phyloP scores from a whole-genome alignment of 257 asterid genomes.

The Gentiana macrophylla region DNA sequence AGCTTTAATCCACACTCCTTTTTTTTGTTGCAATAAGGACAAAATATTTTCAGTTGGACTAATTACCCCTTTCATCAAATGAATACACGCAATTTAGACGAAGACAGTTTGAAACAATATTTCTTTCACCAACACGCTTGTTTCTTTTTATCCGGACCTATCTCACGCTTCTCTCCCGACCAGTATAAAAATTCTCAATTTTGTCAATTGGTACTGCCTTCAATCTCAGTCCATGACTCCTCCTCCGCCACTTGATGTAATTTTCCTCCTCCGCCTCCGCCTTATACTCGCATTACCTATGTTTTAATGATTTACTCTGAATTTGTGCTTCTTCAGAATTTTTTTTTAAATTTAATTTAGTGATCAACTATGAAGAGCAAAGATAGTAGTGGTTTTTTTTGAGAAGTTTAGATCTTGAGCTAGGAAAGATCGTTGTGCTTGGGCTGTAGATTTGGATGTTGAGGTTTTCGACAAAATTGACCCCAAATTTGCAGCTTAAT shows the following conservation, averaged over 20 bases:
- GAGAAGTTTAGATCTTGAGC: slow-evolving; percentile 7
- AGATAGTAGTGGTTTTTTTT: not conserved
- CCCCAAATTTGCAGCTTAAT: slow-evolving; percentile 9
- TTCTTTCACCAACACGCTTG: too few relatives aligned
- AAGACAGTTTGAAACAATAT: too few relatives aligned
- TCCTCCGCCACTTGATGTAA: slow-evolving; percentile 51
- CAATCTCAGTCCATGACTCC: slow-evolving; percentile 37
- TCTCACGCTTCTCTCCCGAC: not conserved
- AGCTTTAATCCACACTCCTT: too few relatives aligned
- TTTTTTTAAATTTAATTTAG: slow-evolving; percentile 10
- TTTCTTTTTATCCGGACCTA: too few relatives aligned
- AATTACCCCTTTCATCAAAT: too few relatives aligned
- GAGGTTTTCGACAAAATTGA: slow-evolving; percentile 5
- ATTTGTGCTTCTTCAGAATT: slow-evolving; percentile 7
- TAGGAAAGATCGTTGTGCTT: slow-evolving; percentile 3
- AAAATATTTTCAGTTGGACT: too few relatives aligned
- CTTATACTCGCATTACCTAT: not conserved
- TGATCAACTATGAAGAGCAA: not conserved
- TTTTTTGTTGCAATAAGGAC: too few relatives aligned
- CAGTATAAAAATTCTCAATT: slow-evolving; percentile 14
- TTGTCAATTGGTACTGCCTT: slow-evolving; percentile 27
- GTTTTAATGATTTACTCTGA: not conserved
- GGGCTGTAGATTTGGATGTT: not conserved
- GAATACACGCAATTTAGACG: too few relatives aligned
- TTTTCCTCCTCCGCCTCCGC: not conserved